Conservation (phyloP, 2,329 filamentous ascomycete species). For the Stachybotrys chlorohalonatus region DNA sequence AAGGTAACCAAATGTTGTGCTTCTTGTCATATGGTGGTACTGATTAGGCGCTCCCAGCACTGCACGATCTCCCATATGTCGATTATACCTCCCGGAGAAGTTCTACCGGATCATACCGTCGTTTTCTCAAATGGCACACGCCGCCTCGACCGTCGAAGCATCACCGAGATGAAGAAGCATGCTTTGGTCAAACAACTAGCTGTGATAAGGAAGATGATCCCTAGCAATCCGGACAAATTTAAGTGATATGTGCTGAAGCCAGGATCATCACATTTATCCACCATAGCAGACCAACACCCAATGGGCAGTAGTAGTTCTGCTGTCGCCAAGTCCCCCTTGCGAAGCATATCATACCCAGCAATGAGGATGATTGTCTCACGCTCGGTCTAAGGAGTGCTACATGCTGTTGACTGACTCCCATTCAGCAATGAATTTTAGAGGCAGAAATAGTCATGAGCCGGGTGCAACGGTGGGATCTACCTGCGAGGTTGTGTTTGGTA, state of each 20-base stretch:
- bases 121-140: constrained; percentile 56
- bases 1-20: constrained; percentile 36
- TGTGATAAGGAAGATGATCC: constrained; percentile 56
- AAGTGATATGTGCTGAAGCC: constrained; percentile 13
- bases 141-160: constrained; percentile 49
- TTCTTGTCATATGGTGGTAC: neutral
- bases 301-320: too few relatives aligned
- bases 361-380: too few relatives aligned
- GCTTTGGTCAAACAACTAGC: constrained; percentile 60
- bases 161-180: constrained; percentile 54
- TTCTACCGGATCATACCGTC: constrained; percentile 58
- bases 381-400: too few relatives aligned
- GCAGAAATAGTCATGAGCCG: too few relatives aligned
- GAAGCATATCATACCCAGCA: too few relatives aligned
- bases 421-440: too few relatives aligned
- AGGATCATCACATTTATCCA: too few relatives aligned
- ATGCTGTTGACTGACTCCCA: too few relatives aligned
- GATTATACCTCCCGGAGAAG: constrained; percentile 45
- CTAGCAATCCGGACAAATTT: constrained; percentile 49
- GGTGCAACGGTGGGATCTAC: too few relatives aligned
- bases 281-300: too few relatives aligned
- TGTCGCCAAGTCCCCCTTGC: too few relatives aligned
- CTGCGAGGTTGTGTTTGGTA: too few relatives aligned
- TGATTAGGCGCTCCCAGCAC: constrained; percentile 37
- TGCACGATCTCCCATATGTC: constrained; percentile 62